Base-by-base conservation (phyloP, 2,329 filamentous ascomycete genomes). In the Colletotrichum sp. region DNA sequence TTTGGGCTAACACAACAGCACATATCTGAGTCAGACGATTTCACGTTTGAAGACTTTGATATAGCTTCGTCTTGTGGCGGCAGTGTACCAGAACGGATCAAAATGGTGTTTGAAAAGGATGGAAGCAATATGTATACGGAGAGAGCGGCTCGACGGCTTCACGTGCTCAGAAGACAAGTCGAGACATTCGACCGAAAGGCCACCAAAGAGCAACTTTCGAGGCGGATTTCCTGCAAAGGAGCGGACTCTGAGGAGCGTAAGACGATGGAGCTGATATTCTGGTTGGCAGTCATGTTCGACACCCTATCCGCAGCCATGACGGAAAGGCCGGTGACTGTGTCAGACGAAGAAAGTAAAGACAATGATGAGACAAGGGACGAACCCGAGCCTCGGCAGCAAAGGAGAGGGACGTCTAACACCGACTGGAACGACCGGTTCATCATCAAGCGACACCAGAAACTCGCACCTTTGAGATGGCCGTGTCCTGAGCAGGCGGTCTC, bases 251-350 rank as follows among this genome's bases (percentile, higher is more conserved):
- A 77, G 79, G 83, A 86, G 7, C 80, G 81, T 8, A 80, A 86
- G 13, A 91, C 90, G 0, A 84, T 92, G 30, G 86, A 89, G 15
- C 82, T 92, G 13, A 79, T 92, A 4, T 92, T 89, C 79, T 92
- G 90, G 90, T 83, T 92, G 18, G 89, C 88, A 0, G 84, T 91
- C 62, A 92, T 92, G 90, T 89, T 91, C 64, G 90, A 92, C 78
- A 92, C 90, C 0, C 81, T 91, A 10, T 90, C 88, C 0, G 87
- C 90, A 0, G 89, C 89, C 2, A 90, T 92, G 85, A 86, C 88
- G 39, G 77, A 82, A 74, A 77, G 81, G 28, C 80, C 81, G 69
- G 81, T 86, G 4, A 83, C 85, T 2, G 81, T 87, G 8, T 81
- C 82, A 0, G 86, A 87, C 36, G 84, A 87, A 55, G 85, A 86